Percentiles rank a stretch among this genome's conserved stretches.
Conservation (phyloP, 176 grass and related monocot species). For the Ampelocalamus luodianensis region DNA sequence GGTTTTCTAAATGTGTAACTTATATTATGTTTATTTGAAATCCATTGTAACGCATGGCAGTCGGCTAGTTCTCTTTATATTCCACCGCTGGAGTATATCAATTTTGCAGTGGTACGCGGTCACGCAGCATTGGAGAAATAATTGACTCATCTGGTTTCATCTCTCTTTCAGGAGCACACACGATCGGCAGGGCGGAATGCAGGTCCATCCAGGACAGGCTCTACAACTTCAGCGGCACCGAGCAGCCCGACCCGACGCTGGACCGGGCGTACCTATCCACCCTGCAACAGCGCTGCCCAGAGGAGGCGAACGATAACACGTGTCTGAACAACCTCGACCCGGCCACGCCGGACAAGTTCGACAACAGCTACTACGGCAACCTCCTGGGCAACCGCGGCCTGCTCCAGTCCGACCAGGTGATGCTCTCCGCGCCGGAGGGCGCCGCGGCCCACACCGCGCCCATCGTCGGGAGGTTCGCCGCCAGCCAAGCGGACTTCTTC, state of each 20-base stretch:
- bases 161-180: slow-evolving; percentile 68
- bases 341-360: slow-evolving; percentile 62
- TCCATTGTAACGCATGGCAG: too few relatives aligned
- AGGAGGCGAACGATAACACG: not conserved
- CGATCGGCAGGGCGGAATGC: slow-evolving; percentile 75
- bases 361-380: slow-evolving; percentile 71
- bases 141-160: not conserved
- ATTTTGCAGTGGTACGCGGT: not conserved
- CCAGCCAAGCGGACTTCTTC: slow-evolving; percentile 65
- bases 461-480: slow-evolving; percentile 52
- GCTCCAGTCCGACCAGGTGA: slow-evolving; percentile 71
- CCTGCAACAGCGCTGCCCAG: slow-evolving; percentile 56
- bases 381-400: slow-evolving; percentile 53
- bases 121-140: not conserved
- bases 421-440: slow-evolving; percentile 50
- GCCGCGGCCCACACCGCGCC: slow-evolving; percentile 47
- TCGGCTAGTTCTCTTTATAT: too few relatives aligned
- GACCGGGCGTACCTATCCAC: slow-evolving; percentile 42
- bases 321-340: slow-evolving; percentile 65
- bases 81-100: not conserved
- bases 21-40: too few relatives aligned
- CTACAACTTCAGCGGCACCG: slow-evolving; percentile 55
- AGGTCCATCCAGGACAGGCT: slow-evolving; percentile 50
- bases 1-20: too few relatives aligned
- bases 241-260: slow-evolving; percentile 63